Percentiles rank a stretch among this genome's conserved stretches.
Evolutionary conservation across 306 rosid genomes (phyloP).

Genomic region (Arachis stenosperma): DNA sequence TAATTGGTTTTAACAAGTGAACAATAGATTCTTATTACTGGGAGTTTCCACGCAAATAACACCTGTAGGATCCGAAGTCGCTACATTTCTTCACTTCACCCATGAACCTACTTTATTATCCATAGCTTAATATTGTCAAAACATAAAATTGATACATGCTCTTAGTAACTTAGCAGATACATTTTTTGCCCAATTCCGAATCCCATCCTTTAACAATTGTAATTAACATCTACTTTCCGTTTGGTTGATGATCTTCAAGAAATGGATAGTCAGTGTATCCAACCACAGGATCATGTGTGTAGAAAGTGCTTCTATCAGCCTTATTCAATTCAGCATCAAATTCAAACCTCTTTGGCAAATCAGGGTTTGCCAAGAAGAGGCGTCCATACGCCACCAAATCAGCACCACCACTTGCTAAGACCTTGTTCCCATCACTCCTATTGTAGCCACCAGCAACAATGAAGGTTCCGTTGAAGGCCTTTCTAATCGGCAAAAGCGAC

Average conservation of each 20-base stretch:
- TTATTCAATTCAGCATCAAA: constrained; percentile 51
- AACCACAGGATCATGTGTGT: constrained; percentile 46
- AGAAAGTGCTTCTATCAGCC: constrained; percentile 50
- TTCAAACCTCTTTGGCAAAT: constrained; percentile 57
- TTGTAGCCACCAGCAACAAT: constrained; percentile 62
- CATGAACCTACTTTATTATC: no score
- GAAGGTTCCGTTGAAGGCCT: constrained; percentile 60
- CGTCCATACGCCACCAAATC: constrained; percentile 68
- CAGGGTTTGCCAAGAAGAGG: constrained; percentile 61
- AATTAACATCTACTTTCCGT: not conserved
- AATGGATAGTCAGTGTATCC: constrained; percentile 68
- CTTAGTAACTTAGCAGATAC: not conserved
- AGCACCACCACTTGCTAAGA: constrained; percentile 16
- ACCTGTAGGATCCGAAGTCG: no score
- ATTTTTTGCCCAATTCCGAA: not conserved
- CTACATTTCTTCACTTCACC: no score
- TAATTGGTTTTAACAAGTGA: no score
- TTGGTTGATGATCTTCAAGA: not conserved
- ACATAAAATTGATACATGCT: not conserved
- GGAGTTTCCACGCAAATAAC: no score
- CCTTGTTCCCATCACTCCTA: constrained; percentile 56
- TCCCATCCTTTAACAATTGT: not conserved
- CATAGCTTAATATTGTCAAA: not conserved
- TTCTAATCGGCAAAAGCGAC: constrained; percentile 52
- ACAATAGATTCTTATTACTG: no score